Evolutionary conservation across 129 eudicot genomes (phyloP), one percentile per base, ranked within the genome.

Genomic region (Escallonia herrerae): DNA sequence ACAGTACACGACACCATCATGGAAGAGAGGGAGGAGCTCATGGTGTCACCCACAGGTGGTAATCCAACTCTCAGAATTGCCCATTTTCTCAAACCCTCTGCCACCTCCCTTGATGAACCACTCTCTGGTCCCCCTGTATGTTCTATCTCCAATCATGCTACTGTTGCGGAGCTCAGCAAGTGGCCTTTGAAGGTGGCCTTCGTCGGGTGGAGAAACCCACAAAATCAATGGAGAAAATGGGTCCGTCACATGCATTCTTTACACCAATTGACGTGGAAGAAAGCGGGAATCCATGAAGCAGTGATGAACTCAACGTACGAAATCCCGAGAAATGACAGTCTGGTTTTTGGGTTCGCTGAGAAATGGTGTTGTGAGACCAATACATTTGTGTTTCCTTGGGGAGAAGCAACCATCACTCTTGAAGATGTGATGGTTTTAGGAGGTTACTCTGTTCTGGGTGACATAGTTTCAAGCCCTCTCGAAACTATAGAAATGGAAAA

Each of bases 381-480:
- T 68, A 60, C 82, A 0, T 82, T 82, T 64, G 49, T 79, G 47
- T 82, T 82, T 38, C 72, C 60, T 4, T 79, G 84, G 84, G 88
- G 88, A 4, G 88, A 82, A 58, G 79, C 78, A 6, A 78, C 84
- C 0, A 61, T 82, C 41, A 72, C 84, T 13, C 54, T 82, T 12
- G 88, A 82, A 49, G 88, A 82, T 70, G 53, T 82, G n/a, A 38
- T 79, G 58, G 56, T 79, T 65, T 38, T 82, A 12, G 83, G 87
- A 15, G 81, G 87, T 5, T 82, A 60, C 70, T 68, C 87, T 63
- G 81, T 67, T 37, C 58, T 74, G 40, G 87, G 84, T 6, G 60
- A 74, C 15, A 54, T 77, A 70, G 74, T 74, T 64, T 56, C 38
- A 7, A 63, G 15, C 12, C 66, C 66, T 40, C 47, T 47, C 15